A percentile compares a stretch with the other conserved stretches of the same genome.
phyloP scores from a whole-genome alignment of 768 basidiomycete species.

The Royoungia palumana region DNA sequence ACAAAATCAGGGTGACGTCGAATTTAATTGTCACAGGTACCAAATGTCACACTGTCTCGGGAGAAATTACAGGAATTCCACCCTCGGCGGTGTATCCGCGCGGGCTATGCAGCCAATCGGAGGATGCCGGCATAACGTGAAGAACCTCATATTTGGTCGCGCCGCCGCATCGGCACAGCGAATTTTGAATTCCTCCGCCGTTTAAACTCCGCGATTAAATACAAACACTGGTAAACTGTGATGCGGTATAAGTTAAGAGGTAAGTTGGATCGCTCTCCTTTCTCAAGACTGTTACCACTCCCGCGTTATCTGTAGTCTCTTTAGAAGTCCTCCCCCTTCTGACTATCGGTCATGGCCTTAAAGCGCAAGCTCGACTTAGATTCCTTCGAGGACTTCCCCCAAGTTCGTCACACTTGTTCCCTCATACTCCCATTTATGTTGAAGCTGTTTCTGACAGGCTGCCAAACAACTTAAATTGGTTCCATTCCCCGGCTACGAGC shows the following conservation, averaged over 20 bases:
- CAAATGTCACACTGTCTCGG: slow-evolving; percentile 7
- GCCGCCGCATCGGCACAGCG: slow-evolving; percentile 16
- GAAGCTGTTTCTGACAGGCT: slow-evolving; percentile 37
- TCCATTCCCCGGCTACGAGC: slow-evolving; percentile 65
- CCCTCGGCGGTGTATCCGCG: slow-evolving; percentile 1
- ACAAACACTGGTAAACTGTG: slow-evolving; percentile 28
- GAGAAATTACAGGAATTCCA: slow-evolving; percentile 6
- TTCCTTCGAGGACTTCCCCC: slow-evolving; percentile 48
- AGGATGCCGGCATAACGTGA: slow-evolving; percentile 14
- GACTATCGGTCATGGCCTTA: slow-evolving; percentile 51
- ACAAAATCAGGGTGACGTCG: slow-evolving; percentile 8
- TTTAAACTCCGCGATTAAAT: slow-evolving; percentile 21
- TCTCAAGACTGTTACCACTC: slow-evolving; percentile 23
- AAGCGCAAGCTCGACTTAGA: slow-evolving; percentile 75
- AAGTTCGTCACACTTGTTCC: slow-evolving; percentile 34
- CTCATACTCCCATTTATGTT: slow-evolving; percentile 18
- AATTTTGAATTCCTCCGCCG: slow-evolving; percentile 15
- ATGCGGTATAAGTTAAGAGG: slow-evolving; percentile 31
- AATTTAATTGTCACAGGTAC: slow-evolving; percentile 15
- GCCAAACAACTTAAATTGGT: slow-evolving; percentile 72
- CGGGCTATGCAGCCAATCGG: slow-evolving; percentile 27
- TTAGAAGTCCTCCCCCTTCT: slow-evolving; percentile 7
- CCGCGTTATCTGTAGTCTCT: slow-evolving; percentile 3
- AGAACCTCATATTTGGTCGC: not conserved
- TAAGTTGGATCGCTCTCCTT: slow-evolving; percentile 17